Conservation (phyloP, 805 yeast genomes). For the Metschnikowia arizonensis region DNA sequence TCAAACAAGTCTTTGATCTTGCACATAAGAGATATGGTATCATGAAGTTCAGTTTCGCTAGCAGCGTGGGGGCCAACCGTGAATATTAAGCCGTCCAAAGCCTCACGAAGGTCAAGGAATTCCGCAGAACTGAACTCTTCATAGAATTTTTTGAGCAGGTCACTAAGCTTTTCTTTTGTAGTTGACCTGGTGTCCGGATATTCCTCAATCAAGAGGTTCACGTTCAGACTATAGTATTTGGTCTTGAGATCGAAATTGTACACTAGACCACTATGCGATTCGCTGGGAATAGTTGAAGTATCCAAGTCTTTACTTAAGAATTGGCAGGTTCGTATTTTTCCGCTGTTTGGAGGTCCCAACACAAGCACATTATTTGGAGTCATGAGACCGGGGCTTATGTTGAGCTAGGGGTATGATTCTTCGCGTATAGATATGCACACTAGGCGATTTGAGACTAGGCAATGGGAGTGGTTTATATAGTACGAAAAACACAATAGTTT, state of each 20-base stretch:
- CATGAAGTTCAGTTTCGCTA: conserved; percentile 13
- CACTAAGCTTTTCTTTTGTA: conserved; percentile 6
- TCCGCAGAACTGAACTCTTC: conserved; percentile 37
- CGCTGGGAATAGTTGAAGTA: conserved; percentile 31
- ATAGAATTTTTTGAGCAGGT: conserved; percentile 30
- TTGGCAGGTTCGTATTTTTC: conserved; percentile 33
- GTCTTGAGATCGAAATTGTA: conserved; percentile 25
- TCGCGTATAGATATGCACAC: neutral
- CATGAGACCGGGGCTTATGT: conserved; percentile 1
- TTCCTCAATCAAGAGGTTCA: conserved; percentile 37
- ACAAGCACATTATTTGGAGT: conserved; percentile 39
- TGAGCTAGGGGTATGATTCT: neutral
- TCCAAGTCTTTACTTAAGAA: conserved; percentile 26
- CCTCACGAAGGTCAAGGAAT: conserved; percentile 42
- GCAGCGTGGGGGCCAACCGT: conserved; percentile 30
- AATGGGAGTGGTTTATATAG: neutral
- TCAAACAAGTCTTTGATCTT: conserved; percentile 13
- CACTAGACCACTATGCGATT: conserved; percentile 33
- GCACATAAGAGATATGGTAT: neutral
- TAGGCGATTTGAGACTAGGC: neutral
- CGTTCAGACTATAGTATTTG: conserved; percentile 28
- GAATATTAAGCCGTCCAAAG: conserved; percentile 43
- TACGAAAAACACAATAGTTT: no score
- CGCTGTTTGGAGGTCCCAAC: conserved; percentile 42
- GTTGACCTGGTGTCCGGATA: conserved; percentile 25